Conservation (phyloP, 2,329 filamentous ascomycete genomes). For the Huntiella abstrusa region DNA sequence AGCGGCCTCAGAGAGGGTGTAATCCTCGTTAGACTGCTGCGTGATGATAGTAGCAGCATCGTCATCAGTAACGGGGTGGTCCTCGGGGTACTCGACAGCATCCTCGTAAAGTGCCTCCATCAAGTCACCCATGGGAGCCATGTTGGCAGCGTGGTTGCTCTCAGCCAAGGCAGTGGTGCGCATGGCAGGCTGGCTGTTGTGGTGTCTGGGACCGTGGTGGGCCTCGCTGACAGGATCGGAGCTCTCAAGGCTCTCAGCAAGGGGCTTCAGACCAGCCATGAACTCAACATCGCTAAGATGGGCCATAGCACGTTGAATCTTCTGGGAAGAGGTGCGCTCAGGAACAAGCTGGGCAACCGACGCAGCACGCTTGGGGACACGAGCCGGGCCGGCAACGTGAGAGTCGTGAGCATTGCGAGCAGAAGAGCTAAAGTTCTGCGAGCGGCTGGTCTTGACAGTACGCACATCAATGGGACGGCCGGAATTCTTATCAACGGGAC, state of each 20-base stretch:
- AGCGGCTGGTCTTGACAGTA: conserved; percentile 17
- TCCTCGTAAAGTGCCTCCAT: conserved; percentile 27
- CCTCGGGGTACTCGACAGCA: conserved; percentile 24
- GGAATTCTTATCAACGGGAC: conserved; percentile 18
- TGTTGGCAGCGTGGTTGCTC: not conserved
- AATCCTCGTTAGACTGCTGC: not conserved
- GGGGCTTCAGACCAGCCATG: conserved; percentile 5
- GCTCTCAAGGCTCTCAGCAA: not conserved
- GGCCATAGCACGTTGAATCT: conserved; percentile 1
- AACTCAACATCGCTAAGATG: conserved; percentile 11
- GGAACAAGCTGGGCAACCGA: conserved; percentile 4
- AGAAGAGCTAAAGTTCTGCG: conserved; percentile 10
- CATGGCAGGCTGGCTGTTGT: conserved; percentile 35
- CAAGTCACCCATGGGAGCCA: conserved; percentile 18
- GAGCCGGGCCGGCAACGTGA: not conserved
- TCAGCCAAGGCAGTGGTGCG: conserved; percentile 20
- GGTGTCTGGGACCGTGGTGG: conserved; percentile 25
- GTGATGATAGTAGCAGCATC: not conserved
- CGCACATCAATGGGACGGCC: conserved; percentile 21
- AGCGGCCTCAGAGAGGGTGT: not conserved
- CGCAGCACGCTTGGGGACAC: conserved; percentile 1
- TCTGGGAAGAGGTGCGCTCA: conserved; percentile 4
- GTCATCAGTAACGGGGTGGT: conserved; percentile 12
- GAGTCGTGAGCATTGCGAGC: conserved; percentile 8
- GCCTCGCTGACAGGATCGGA: conserved; percentile 7